Percentiles rank a stretch among this genome's conserved stretches.
phyloP scores from a whole-genome alignment of 164 flowering plant species.

The Piper longum region DNA sequence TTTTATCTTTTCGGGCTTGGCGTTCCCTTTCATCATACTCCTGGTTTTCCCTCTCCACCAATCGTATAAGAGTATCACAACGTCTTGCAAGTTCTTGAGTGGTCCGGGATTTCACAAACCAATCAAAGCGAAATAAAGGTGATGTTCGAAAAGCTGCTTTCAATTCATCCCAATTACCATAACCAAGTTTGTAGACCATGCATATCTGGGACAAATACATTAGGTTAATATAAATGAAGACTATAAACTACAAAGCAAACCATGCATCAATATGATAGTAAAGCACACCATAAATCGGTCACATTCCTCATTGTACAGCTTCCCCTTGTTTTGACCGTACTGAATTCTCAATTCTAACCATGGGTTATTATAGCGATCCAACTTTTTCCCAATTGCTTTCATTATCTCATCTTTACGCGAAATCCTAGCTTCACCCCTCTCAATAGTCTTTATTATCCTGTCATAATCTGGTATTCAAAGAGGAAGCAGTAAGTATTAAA shows the following conservation, averaged over 20 bases:
- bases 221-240: background rate
- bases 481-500: background rate
- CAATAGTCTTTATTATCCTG: slow-evolving; percentile 87
- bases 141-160: slow-evolving; percentile 96
- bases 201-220: slow-evolving; percentile 43
- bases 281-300: slow-evolving; percentile 86
- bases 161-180: slow-evolving; percentile 99
- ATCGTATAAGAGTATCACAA: slow-evolving; percentile 86
- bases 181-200: slow-evolving; percentile 98
- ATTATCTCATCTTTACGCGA: slow-evolving; percentile 94
- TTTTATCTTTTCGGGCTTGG: slow-evolving; percentile 95
- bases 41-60: slow-evolving; percentile 93
- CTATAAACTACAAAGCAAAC: background rate
- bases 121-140: slow-evolving; percentile 88
- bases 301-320: slow-evolving; percentile 97
- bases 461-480: slow-evolving; percentile 59
- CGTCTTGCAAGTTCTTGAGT: slow-evolving; percentile 98
- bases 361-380: slow-evolving; percentile 99
- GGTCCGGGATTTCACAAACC: slow-evolving; percentile 98
- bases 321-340: slow-evolving; percentile 99
- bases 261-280: background rate
- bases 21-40: slow-evolving; percentile 96
- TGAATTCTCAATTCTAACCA: slow-evolving; percentile 97
- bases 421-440: slow-evolving; percentile 94
- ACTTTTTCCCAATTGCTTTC: slow-evolving; percentile 98